Conservation (phyloP, 176 grass and related monocot genomes). For the Aegilops tauschii region DNA sequence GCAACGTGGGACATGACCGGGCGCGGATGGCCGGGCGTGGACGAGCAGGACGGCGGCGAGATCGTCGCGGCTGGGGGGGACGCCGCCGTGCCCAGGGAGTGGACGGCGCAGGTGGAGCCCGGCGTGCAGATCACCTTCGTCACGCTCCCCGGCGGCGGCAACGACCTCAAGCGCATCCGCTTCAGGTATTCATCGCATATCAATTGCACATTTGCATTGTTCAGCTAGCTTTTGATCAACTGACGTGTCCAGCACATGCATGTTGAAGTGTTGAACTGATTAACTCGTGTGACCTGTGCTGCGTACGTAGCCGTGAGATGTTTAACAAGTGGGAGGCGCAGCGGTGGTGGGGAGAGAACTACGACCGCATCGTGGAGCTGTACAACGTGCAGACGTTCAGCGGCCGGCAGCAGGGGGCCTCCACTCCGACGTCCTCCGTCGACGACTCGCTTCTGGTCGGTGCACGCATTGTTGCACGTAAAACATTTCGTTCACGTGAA, state of each 20-base stretch:
- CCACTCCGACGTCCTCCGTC: conserved; percentile 74
- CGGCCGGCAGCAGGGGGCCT: conserved; percentile 67
- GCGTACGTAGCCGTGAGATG: conserved; percentile 65
- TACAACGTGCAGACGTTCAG: conserved; percentile 92
- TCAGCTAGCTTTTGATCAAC: neutral
- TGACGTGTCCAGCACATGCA: neutral
- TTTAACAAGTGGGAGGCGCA: conserved; percentile 99
- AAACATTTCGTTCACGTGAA: neutral
- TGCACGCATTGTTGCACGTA: neutral
- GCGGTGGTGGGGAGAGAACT: conserved; percentile 99
- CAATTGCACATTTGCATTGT: neutral
- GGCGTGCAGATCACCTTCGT: conserved; percentile 96
- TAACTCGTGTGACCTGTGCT: neutral
- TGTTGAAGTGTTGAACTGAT: neutral
- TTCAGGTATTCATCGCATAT: conserved; percentile 58
- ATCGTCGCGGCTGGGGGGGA: conserved; percentile 35
- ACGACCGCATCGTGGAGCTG: conserved; percentile 95
- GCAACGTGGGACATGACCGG: conserved; percentile 48
- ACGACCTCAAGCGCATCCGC: conserved; percentile 95
- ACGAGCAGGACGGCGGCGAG: conserved; percentile 27
- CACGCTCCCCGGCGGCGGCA: conserved; percentile 73
- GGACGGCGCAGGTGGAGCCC: conserved; percentile 94
- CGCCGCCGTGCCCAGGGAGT: conserved; percentile 56
- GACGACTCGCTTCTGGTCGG: conserved; percentile 59
- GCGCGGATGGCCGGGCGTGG: conserved; percentile 6